These are phyloP conservation scores for Alternaria sp. DNA, from an alignment of 2,329 filamentous ascomycete species.

Conservation along the genomic window DNA sequence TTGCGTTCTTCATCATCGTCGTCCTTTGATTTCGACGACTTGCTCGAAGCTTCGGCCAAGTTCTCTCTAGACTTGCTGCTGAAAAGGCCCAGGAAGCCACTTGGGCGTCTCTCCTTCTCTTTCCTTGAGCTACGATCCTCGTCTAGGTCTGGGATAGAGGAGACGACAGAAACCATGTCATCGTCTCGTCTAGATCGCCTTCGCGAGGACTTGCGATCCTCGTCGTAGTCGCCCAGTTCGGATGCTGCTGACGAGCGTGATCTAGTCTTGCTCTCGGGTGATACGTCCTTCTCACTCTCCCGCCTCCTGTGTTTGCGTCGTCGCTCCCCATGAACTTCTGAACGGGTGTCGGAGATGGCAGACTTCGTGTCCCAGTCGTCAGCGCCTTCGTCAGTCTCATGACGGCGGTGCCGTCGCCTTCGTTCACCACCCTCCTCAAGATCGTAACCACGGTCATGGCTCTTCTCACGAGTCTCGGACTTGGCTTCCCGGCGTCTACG, in stretches of 20 bases:
- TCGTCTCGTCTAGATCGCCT: conserved; percentile 56
- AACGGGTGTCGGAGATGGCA: conserved; percentile 49
- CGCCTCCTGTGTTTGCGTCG: conserved; percentile 46
- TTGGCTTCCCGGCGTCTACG: conserved; percentile 35
- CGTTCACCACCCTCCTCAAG: conserved; percentile 43
- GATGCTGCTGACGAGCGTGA: conserved; percentile 50
- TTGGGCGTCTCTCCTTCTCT: conserved; percentile 56
- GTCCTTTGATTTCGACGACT: conserved; percentile 45
- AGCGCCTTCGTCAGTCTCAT: conserved; percentile 45
- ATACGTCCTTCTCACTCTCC: conserved; percentile 46
- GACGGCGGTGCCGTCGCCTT: conserved; percentile 48
- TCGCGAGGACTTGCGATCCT: conserved; percentile 51
- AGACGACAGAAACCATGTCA: conserved; percentile 54
- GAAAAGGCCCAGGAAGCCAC: conserved; percentile 58
- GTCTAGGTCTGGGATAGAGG: conserved; percentile 52
- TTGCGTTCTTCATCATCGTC: conserved; percentile 53
- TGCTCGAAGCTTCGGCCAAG: conserved; percentile 43
- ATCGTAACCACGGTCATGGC: conserved; percentile 48
- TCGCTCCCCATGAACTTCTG: conserved; percentile 48
- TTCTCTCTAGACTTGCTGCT: conserved; percentile 57
- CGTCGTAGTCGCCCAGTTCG: conserved; percentile 53
- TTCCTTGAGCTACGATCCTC: conserved; percentile 50
- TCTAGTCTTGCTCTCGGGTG: conserved; percentile 37
- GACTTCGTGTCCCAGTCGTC: conserved; percentile 55
- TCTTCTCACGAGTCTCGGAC: conserved; percentile 42